Base-by-base conservation (phyloP, 2,329 filamentous ascomycete species). In the Ophiosphaerella narmari region DNA sequence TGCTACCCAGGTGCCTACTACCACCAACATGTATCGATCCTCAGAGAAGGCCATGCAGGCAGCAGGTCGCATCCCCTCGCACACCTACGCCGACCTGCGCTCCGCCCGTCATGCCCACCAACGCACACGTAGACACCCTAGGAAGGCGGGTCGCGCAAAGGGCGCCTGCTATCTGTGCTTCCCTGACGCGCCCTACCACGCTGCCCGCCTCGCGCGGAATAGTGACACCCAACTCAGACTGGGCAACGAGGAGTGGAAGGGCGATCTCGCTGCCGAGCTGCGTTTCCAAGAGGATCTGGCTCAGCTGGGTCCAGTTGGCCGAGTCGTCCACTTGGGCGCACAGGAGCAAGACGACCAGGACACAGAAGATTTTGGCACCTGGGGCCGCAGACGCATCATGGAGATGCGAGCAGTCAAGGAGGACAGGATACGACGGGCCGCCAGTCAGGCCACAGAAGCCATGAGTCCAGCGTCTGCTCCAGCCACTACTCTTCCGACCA, bases 391-490 rank as follows among this genome's bases (percentile, higher is more conserved):
- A n/a, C 34, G 53, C 26, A 55, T 54, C 26, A 32, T 32, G 8
- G 55, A 58, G 42, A 51, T 55, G 52, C 31, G 47, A 14, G 12
- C 1, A 7, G 42, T 55, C 11, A 58, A 58, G 24, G 52, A 58
- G 38, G 35, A 24, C 11, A 26, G 55, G 13, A 29, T 29, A 29
- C 7, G 26, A 29, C 7, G 7, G 7, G 7, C 9, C 9, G 3
- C 26, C 7, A 29, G 9, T 5, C 26, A 29, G 9, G 7, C 26
- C 7, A 29, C 26, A 5, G 9, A 29, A 29, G 26, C 26, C 26
- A 29, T 29, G 7, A 5, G 7, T 5, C 26, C 26, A 29, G 26
- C 26, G 7, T 29, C 18, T 5, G 26, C 26, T 11, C 26, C 26
- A 29, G 9, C 26, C 18, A 18, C 18, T 13, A 57, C 55, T 18